Evolutionary conservation across 345 rosid genomes (phyloP), one percentile per base, ranked within the genome.

Genomic region (Gossypium sturtianum): DNA sequence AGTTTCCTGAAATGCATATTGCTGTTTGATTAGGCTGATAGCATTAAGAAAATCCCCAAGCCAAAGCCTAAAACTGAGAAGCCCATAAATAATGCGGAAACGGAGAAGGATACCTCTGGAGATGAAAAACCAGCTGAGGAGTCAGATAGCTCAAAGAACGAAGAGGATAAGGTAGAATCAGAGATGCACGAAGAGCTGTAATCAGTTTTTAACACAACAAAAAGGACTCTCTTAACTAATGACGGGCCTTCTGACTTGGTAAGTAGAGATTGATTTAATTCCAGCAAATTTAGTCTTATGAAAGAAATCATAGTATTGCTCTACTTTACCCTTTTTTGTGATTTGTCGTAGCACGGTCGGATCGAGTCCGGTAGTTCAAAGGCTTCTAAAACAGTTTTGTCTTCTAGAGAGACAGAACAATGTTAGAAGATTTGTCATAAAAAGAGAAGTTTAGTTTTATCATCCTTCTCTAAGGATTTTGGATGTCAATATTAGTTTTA

Each of bases 51-150:
- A 80, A 95, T 95, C 45, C 94, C 99, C 11, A 93, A 91, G 86
- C 99, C 98, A 51, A 95, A 90, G 83, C 97, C 97, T 15, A 92
- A 90, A 81, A 76, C 82, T 65, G 98, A 91, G 87, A 89, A 94
- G 85, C 81, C 87, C 0, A 66, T 81, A n/a, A 88, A 87, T 83
- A 88, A 80, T 73, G 65, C 75, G 49, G 66, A 69, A 45, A 70
- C 83, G 2, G 82, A 78, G 56, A 82, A 81, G 12, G 76, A 72
- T n/a, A 20, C 72, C 2, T 12, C 54, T 23, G 72, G 80, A 53
- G 58, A 38, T 27, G 85, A 65, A 13, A 71, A 81, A 75, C 41
- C 84, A 16, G n/a, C 82, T 23, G 77, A 52, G n/a, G 84, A 76
- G 59, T 70, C 83, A 12, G 80, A 75, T 17, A 71, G 65, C 48